phyloP scores from a whole-genome alignment of 108 stramenopile species.

The Conticribra guillardii region DNA sequence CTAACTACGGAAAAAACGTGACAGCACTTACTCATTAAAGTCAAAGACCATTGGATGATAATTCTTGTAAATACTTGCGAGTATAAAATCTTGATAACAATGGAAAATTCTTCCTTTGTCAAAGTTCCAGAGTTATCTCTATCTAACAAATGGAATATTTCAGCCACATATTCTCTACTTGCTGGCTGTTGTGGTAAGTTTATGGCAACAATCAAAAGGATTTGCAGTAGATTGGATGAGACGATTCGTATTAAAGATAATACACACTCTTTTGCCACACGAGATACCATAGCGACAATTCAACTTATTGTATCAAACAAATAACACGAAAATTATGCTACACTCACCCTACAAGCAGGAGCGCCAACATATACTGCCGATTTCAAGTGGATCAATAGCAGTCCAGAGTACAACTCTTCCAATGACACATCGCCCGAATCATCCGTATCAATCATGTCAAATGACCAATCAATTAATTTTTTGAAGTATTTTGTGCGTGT shows the following conservation, averaged over 20 bases:
- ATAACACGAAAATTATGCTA: not conserved
- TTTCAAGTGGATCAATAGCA: slow-evolving; percentile 82
- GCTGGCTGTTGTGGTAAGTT: slow-evolving; percentile 47
- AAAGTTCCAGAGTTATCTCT: slow-evolving; percentile 55
- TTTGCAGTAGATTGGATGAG: not conserved
- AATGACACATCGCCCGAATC: slow-evolving; percentile 68
- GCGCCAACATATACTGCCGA: slow-evolving; percentile 78
- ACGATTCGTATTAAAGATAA: not conserved
- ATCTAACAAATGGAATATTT: slow-evolving; percentile 73
- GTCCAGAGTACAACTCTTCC: slow-evolving; percentile 76
- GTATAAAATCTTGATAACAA: slow-evolving; percentile 73
- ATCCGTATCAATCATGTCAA: slow-evolving; percentile 74
- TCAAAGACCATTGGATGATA: slow-evolving; percentile 70
- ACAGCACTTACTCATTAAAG: slow-evolving; percentile 51
- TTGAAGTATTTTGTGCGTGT: slow-evolving; percentile 57
- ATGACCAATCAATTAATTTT: slow-evolving; percentile 54
- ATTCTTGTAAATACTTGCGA: slow-evolving; percentile 78
- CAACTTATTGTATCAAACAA: slow-evolving; percentile 1
- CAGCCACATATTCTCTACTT: slow-evolving; percentile 48
- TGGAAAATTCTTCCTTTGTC: slow-evolving; percentile 66
- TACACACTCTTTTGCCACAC: not conserved
- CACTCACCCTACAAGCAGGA: slow-evolving; percentile 73
- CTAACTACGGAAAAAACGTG: not conserved
- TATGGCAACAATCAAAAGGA: not conserved
- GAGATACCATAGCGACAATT: too few relatives aligned